Conservation (phyloP, 1,284 basidiomycete genomes). For the Veloporphyrellus conicus region DNA sequence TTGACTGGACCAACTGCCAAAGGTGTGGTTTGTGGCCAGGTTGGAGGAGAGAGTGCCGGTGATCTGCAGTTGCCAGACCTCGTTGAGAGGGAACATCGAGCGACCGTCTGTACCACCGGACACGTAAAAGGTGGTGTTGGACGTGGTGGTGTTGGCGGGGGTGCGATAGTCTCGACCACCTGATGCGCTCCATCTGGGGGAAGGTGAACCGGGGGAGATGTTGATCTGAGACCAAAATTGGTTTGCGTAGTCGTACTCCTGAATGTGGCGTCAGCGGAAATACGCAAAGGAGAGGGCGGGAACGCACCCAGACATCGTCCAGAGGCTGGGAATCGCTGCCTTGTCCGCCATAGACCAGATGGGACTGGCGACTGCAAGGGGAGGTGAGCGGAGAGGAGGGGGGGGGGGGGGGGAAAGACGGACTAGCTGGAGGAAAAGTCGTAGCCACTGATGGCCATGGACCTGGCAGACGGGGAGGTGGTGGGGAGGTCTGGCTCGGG, state of each 20-base stretch:
- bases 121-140: conserved; percentile 66
- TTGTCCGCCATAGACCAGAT: conserved; percentile 68
- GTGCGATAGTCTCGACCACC: conserved; percentile 64
- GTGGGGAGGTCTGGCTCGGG: conserved; percentile 45
- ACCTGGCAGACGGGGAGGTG: conserved; percentile 55
- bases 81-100: conserved; percentile 46
- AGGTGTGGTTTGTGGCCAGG: conserved; percentile 41
- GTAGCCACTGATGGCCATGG: conserved; percentile 54
- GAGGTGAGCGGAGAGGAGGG: conserved; percentile 9
- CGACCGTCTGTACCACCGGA: conserved; percentile 59
- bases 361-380: conserved; percentile 55
- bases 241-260: conserved; percentile 72
- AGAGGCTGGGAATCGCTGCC: conserved; percentile 48
- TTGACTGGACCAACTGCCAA: conserved; percentile 58
- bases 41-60: conserved; percentile 70
- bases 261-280: conserved; percentile 17
- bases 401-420: conserved; percentile 31
- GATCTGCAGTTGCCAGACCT: conserved; percentile 64
- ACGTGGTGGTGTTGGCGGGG: conserved; percentile 39
- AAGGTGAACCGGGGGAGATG: conserved; percentile 50
- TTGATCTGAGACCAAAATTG: conserved; percentile 67
- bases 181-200: conserved; percentile 61
- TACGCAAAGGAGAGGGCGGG: not conserved
- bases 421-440: conserved; percentile 78
- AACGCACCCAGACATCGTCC: conserved; percentile 66